Percentiles rank a stretch among this genome's conserved stretches.
Conservation (phyloP, 495 filamentous ascomycete genomes). For the Talaromyces liani region DNA sequence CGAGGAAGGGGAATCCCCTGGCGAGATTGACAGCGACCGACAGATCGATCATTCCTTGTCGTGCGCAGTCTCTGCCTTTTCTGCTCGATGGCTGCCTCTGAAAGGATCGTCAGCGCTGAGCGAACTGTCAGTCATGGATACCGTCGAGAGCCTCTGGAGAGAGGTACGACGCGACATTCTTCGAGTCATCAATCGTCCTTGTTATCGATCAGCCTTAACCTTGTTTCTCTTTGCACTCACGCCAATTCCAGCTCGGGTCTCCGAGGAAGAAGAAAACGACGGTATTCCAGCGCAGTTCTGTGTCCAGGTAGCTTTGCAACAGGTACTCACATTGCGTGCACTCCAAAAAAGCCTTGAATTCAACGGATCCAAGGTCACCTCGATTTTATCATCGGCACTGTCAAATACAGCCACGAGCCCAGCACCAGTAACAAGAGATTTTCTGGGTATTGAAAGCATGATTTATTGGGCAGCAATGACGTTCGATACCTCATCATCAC, state of each 20-base stretch:
- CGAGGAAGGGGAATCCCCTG: conserved; percentile 2
- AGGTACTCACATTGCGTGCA: conserved; percentile 13
- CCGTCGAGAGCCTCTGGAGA: conserved; percentile 14
- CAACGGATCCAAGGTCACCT: conserved; percentile 15
- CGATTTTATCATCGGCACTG: conserved; percentile 9
- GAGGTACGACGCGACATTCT: conserved; percentile 10
- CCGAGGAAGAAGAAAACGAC: conserved; percentile 14
- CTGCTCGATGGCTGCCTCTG: conserved; percentile 14
- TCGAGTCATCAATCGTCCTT: conserved; percentile 14
- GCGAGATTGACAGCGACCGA: conserved; percentile 11
- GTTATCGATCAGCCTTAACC: conserved; percentile 15
- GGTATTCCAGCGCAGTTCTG: conserved; percentile 14
- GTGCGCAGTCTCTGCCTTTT: conserved; percentile 14
- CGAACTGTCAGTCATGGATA: conserved; percentile 6
- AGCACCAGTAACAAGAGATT: conserved; percentile 12
- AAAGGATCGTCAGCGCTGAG: not conserved
- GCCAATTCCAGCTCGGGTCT: conserved; percentile 14
- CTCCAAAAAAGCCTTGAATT: conserved; percentile 15
- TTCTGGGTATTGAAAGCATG: conserved; percentile 15
- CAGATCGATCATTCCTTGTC: conserved; percentile 14
- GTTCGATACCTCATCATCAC: conserved; percentile 15
- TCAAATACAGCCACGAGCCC: conserved; percentile 8
- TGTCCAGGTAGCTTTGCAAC: conserved; percentile 15
- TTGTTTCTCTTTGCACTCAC: conserved; percentile 14
- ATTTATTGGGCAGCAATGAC: conserved; percentile 17